Evolutionary conservation across 2,329 filamentous ascomycete genomes (phyloP), one percentile per base, ranked within the genome.

Genomic region (Orbilia oligospora): DNA sequence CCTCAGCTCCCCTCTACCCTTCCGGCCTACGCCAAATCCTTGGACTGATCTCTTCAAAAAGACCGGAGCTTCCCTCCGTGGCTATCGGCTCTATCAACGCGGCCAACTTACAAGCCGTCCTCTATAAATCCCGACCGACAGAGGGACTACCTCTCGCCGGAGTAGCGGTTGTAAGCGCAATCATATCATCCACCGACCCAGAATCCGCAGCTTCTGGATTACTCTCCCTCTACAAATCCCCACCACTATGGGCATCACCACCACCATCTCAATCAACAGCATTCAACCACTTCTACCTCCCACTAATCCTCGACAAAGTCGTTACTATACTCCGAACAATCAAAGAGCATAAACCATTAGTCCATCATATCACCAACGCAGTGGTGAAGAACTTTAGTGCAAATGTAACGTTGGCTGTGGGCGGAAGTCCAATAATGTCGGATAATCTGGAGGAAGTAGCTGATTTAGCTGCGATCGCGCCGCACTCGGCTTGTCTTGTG

Each of bases 281-380:
- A 33, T 78, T 78, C 68, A 72, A 68, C 5, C 67, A 78, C 41
- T 78, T 78, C 36, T 78, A 78, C 48, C 75, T 78, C 16, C 75
- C 75, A 5, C 27, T 78, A n/a, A 71, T 78, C 18, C 27, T 72
- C 8, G 71, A 63, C 12, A 80, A 66, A 33, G 79, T 56, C 18
- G 53, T 69, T 18, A 65, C 81, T 2, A 85, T 92, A 18, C 86
- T 97, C 51, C 86, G 86, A 76, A 86, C 87, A 5, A 88, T 97
- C 58, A 89, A 89, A 4, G 84, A 86, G 1, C 87, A 85, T 51
- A 91, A 89, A 71, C 94, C 94, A 0, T 87, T 98, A 22, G 92
- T 92, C 64, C 95, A 98, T 85, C 97, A 97, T 85, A 98, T 98
- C 93, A 98, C 96, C 67, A 98, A 98, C 84, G 88, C 94, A 66